These are phyloP conservation scores for Cyclocybe aegerita DNA, from an alignment of 768 basidiomycete species.

Conservation along the genomic window DNA sequence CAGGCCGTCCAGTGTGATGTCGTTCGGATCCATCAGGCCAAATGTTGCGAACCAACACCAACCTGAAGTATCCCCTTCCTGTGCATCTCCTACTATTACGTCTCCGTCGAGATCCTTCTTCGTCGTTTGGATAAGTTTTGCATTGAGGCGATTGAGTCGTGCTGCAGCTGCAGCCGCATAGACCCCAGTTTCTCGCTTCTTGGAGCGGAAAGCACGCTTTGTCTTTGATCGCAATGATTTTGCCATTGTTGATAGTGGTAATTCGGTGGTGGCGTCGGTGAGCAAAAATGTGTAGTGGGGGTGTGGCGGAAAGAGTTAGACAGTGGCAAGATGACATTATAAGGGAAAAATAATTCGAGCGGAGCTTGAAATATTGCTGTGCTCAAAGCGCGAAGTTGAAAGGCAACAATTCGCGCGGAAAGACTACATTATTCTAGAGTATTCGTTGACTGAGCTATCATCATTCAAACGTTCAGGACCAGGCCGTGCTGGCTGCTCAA, in stretches of 20 bases:
- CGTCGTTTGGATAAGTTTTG: slow-evolving; percentile 56
- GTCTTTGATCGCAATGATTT: slow-evolving; percentile 83
- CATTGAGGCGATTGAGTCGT: slow-evolving; percentile 68
- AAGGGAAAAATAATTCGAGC: slow-evolving; percentile 17
- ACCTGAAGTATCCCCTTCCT: slow-evolving; percentile 54
- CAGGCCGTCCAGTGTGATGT: slow-evolving; percentile 54
- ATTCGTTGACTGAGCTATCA: too few relatives aligned
- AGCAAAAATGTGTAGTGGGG: slow-evolving; percentile 6
- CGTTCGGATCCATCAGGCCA: slow-evolving; percentile 57
- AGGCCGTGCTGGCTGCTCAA: too few relatives aligned
- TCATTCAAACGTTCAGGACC: too few relatives aligned
- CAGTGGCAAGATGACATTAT: neutral
- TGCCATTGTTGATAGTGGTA: slow-evolving; percentile 50
- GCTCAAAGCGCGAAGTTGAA: neutral
- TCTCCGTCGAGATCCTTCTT: slow-evolving; percentile 39
- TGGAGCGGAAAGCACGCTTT: slow-evolving; percentile 74
- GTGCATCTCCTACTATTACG: slow-evolving; percentile 30
- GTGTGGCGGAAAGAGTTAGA: slow-evolving; percentile 10
- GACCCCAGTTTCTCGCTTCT: slow-evolving; percentile 72
- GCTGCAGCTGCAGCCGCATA: slow-evolving; percentile 80
- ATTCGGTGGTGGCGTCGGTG: neutral
- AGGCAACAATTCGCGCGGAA: neutral
- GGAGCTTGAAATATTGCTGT: slow-evolving; percentile 13
- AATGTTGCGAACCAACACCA: slow-evolving; percentile 60
- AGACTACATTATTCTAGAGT: too few relatives aligned